Evolutionary conservation across 345 rosid species (phyloP), one percentile per base, ranked within the genome.

Genomic region (Bretschneidera sinensis): DNA sequence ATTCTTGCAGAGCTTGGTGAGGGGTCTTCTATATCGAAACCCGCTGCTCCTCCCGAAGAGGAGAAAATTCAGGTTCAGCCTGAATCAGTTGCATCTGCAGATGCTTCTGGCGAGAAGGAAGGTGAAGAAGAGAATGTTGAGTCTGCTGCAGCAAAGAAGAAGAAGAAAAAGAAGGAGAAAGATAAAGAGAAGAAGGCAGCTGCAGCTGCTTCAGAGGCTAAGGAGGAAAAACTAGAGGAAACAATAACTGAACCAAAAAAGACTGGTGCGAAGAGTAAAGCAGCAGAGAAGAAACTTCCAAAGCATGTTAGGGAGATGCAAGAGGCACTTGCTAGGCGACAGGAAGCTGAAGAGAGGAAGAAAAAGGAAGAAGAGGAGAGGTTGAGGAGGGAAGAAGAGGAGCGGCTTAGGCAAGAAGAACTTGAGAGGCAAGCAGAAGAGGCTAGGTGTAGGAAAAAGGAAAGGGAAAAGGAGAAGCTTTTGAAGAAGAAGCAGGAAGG

Each of bases 291-390:
- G 81, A 94, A 87, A 74, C 14, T 90, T 66, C 86, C 99, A 9
- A 94, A 88, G 76, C 95, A 86, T 76, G 96, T 94, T 39, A 86
- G 96, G 72, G 96, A 88, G 85, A 94, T 83, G 95, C 97, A 90
- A 77, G 99, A 94, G 78, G 86, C 83, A 23, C 78, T 94, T 69
- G 89, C 86, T 34, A 83, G 89, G 71, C 72, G 90, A 67, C 78
- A 88, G 67, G 99, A 90, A 77, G 70, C 83, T 0, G 96, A 84
- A 65, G 97, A 88, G 67, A 83, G 79, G 73, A 86, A 78, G 71
- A 86, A 81, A 63, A 81, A 74, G 77, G 99, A 94, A 77, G 89
- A 86, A 67, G 97, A 87, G 74, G 99, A 94, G 65, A 94, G 66
- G 79, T 45, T 78, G 61, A 86, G 85, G 74, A 94, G 78, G 75